phyloP scores from a whole-genome alignment of 257 asterid genomes.

The Knoxia roxburghii region DNA sequence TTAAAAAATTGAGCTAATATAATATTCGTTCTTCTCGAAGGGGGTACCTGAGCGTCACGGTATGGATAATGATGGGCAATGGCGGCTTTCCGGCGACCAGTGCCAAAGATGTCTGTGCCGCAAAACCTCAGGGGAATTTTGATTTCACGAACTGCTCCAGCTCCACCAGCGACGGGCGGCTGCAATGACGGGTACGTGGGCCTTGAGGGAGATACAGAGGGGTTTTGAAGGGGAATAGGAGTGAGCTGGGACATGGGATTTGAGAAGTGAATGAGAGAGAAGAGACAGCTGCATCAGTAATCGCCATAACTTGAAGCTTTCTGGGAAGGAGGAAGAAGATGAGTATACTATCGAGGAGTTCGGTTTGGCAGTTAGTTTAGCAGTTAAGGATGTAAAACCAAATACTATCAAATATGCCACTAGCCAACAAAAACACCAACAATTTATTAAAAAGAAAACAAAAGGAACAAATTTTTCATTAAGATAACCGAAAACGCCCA shows the following conservation, averaged over 20 bases:
- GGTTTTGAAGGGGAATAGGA: slow-evolving; percentile 35
- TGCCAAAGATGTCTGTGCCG: slow-evolving; percentile 84
- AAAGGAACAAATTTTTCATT: too few species aligned
- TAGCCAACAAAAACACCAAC: too few species aligned
- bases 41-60: slow-evolving; percentile 76
- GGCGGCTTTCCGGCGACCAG: slow-evolving; percentile 87
- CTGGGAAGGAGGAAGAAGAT: neutral
- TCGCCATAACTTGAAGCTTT: slow-evolving; percentile 36
- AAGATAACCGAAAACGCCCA: too few species aligned
- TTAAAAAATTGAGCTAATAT: neutral
- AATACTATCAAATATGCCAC: slow-evolving; percentile 8
- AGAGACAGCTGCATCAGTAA: slow-evolving; percentile 52
- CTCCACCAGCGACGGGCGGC: slow-evolving; percentile 34
- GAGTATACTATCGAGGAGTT: neutral
- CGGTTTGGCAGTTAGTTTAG: too few species aligned
- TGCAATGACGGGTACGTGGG: slow-evolving; percentile 29
- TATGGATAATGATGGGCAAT: slow-evolving; percentile 83
- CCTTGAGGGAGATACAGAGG: slow-evolving; percentile 28
- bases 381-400: too few species aligned
- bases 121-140: slow-evolving; percentile 92
- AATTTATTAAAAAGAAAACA: too few species aligned
- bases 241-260: slow-evolving; percentile 30
- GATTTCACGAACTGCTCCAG: slow-evolving; percentile 69
- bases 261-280: slow-evolving; percentile 86
- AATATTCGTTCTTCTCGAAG: too few species aligned